These are phyloP conservation scores for Ormosia semicastrata DNA, from an alignment of 306 rosid genomes.

Conservation along the genomic window DNA sequence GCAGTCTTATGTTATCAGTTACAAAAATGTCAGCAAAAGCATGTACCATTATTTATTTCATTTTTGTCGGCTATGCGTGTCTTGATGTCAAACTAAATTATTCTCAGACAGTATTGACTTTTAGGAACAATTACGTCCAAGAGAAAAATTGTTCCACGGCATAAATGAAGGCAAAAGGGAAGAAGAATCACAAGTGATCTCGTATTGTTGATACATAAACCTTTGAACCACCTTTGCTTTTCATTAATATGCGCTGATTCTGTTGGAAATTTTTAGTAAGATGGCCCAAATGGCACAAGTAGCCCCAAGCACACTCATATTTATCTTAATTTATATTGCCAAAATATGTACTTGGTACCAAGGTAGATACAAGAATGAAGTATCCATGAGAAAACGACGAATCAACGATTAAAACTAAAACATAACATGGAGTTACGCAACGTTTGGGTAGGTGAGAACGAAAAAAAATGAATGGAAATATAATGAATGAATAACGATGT, in stretches of 20 bases:
- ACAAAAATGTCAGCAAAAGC: background rate
- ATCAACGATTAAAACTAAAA: background rate
- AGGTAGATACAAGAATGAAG: background rate
- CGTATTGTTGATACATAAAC: background rate
- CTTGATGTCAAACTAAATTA: background rate
- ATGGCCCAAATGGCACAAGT: background rate
- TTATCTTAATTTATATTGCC: background rate
- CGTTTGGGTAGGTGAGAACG: background rate
- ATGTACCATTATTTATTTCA: background rate
- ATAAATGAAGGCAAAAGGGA: background rate
- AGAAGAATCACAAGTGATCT: constrained; percentile 18
- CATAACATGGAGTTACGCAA: background rate
- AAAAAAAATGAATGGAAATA: background rate
- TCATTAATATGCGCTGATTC: background rate
- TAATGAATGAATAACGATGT: background rate
- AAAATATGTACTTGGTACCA: background rate
- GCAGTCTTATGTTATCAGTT: background rate
- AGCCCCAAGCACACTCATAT: background rate
- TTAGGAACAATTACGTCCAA: background rate
- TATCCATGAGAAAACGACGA: background rate
- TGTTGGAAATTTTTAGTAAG: background rate
- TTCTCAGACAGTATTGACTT: constrained; percentile 14
- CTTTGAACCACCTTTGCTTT: constrained; percentile 19
- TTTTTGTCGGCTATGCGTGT: constrained; percentile 32
- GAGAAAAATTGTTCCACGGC: background rate